A percentile compares a stretch with the other conserved stretches of the same genome.
Conservation (phyloP, 2,329 filamentous ascomycete species). For the Zymoseptoria pseudotritici region DNA sequence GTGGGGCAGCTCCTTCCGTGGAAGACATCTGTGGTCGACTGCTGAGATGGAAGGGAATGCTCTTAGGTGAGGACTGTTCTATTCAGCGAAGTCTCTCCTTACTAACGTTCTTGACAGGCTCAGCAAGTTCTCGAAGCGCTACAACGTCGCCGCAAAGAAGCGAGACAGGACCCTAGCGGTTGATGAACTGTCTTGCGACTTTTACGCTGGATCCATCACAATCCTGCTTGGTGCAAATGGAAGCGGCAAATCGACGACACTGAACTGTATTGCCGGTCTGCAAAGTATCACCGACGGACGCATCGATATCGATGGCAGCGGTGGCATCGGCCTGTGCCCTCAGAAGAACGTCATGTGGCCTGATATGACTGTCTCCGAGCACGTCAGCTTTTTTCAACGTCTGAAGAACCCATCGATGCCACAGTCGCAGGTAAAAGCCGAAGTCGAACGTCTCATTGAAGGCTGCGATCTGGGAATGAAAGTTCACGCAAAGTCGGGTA, state of each 20-base stretch:
- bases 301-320: conserved; percentile 69
- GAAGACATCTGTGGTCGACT: conserved; percentile 32
- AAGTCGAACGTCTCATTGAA: conserved; percentile 56
- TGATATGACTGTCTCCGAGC: conserved; percentile 76
- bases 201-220: conserved; percentile 14
- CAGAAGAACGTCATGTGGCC: conserved; percentile 95
- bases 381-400: conserved; percentile 74
- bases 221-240: conserved; percentile 70
- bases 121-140: conserved; percentile 15
- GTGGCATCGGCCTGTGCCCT: conserved; percentile 77
- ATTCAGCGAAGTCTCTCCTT: background rate
- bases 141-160: conserved; percentile 12
- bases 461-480: conserved; percentile 69
- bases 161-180: conserved; percentile 14
- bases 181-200: conserved; percentile 12
- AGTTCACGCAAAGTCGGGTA: conserved; percentile 60
- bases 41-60: conserved; percentile 15
- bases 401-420: conserved; percentile 49
- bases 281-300: conserved; percentile 67
- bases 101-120: background rate
- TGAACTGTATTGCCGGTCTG: conserved; percentile 80
- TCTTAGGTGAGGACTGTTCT: background rate
- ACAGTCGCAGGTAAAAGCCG: conserved; percentile 47
- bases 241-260: conserved; percentile 80
- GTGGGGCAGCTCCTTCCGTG: conserved; percentile 59